A percentile compares a stretch with the other conserved stretches of the same genome.
Evolutionary conservation across 345 rosid species (phyloP).

Genomic region (Populus nigra): DNA sequence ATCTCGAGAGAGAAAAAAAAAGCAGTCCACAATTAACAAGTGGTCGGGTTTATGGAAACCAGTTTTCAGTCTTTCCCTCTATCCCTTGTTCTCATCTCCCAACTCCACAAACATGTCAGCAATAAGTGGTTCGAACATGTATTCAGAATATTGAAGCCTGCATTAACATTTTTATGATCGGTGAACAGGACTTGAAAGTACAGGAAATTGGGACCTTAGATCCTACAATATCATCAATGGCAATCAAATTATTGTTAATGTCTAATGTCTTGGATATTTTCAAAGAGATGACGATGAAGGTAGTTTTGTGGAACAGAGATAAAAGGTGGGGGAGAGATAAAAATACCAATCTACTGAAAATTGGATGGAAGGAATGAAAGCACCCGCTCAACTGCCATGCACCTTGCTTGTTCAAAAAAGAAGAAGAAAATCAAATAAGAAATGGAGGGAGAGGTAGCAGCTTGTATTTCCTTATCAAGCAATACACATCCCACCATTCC

Average conservation of each 20-base stretch:
- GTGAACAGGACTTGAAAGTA: neutral
- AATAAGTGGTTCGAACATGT: neutral
- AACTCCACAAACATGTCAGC: neutral
- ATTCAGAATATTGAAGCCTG: neutral
- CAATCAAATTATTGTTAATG: neutral
- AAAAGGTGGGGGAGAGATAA: neutral
- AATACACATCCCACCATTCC: conserved; percentile 11
- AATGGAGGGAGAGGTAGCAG: conserved; percentile 27
- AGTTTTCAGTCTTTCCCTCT: neutral
- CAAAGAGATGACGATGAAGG: neutral
- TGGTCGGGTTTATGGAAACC: neutral
- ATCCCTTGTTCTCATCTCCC: neutral
- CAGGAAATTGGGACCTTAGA: neutral
- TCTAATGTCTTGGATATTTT: conserved; percentile 10
- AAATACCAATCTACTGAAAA: conserved; percentile 1
- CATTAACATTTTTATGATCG: neutral
- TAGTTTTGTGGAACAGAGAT: neutral
- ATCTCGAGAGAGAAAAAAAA: too few relatives aligned
- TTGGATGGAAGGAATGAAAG: conserved; percentile 43
- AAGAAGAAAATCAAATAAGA: conserved; percentile 17
- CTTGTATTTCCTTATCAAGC: conserved; percentile 36
- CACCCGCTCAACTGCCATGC: conserved; percentile 48
- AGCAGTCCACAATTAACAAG: too few relatives aligned
- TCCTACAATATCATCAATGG: conserved; percentile 4
- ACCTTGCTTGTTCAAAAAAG: conserved; percentile 23